Base-by-base conservation (phyloP, 2,329 filamentous ascomycete genomes). In the Colletotrichum incanum region DNA sequence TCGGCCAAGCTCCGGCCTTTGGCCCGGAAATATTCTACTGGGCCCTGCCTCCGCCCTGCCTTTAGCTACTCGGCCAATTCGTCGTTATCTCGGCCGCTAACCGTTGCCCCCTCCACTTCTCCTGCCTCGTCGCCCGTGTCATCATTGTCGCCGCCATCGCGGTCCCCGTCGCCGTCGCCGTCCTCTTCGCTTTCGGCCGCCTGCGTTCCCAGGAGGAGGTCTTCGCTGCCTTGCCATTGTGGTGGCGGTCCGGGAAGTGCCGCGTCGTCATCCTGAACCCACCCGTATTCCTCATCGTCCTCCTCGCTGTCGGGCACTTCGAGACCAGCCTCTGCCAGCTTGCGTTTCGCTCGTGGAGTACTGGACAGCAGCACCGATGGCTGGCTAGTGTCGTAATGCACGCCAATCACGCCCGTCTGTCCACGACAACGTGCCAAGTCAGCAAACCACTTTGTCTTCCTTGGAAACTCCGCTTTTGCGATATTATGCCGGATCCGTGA, bases 251-350 rank as follows among this genome's bases (percentile, higher is more conserved):
- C 83, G 14, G 90, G 89, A 76, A 91, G 82, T 62, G 87, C 86
- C 67, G 88, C 87, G 68, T 92, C 91, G 76, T 92, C 90, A 55
- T 90, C 88, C 64, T 93, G 89, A 49, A 88, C 88, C 92, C 92
- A 94, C 18, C 91, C 92, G 77, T 93, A 94, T 76, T 93, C 90
- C 74, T 94, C 92, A 71, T 92, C 91, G 20, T 86, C 85, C 39
- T 87, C 88, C 54, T 91, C 90, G 74, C 89, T 92, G 73, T 91
- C 89, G 2, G 88, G 86, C 56, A 91, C 84, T 76, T 91, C 89
- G 60, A 89, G 83, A 64, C 87, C 88, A 5, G 90, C 88, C 55
- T 92, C 88, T 43, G 84, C 84, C 65, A 93, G 84, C 79, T 94
- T 90, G 76, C 93, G 87, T 82, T 94, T 94, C 41, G 82, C 85